Evolutionary conservation across 305 asterid genomes (phyloP).

Genomic region (Solanum chacoense): DNA sequence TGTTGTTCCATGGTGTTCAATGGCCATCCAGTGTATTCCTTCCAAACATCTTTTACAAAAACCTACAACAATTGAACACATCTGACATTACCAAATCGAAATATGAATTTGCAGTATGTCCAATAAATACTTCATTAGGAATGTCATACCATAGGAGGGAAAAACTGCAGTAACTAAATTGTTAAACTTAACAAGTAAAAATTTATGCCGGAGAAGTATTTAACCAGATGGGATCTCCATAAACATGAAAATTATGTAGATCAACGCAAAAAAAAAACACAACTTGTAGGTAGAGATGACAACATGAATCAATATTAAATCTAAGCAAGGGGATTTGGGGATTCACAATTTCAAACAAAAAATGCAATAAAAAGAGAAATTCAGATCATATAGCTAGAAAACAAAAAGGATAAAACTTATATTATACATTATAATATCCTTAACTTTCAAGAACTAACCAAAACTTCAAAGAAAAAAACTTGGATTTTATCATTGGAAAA

Average conservation of each 20-base stretch:
- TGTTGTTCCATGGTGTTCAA: slow-evolving; percentile 86
- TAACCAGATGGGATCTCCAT: not conserved
- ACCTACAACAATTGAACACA: slow-evolving; percentile 26
- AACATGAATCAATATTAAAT: not conserved
- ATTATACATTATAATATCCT: not conserved
- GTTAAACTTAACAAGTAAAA: not conserved
- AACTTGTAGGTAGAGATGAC: not conserved
- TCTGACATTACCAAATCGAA: not conserved
- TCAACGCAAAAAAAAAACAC: not conserved
- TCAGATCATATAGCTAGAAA: not conserved
- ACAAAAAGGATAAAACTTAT: not conserved
- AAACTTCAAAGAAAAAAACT: not conserved
- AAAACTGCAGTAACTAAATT: not conserved
- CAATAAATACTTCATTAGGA: not conserved
- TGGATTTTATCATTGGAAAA: not conserved
- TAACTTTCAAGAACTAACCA: not conserved
- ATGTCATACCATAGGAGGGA: not conserved
- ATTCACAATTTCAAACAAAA: not conserved
- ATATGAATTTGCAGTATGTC: not conserved
- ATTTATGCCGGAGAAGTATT: not conserved
- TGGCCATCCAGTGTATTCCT: slow-evolving; percentile 96
- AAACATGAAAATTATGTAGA: not conserved
- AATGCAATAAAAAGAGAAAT: not conserved
- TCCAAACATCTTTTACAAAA: slow-evolving; percentile 91
- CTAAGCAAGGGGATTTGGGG: not conserved